phyloP scores from a whole-genome alignment of 2,329 filamentous ascomycete species.

The Beauveria medogensis region DNA sequence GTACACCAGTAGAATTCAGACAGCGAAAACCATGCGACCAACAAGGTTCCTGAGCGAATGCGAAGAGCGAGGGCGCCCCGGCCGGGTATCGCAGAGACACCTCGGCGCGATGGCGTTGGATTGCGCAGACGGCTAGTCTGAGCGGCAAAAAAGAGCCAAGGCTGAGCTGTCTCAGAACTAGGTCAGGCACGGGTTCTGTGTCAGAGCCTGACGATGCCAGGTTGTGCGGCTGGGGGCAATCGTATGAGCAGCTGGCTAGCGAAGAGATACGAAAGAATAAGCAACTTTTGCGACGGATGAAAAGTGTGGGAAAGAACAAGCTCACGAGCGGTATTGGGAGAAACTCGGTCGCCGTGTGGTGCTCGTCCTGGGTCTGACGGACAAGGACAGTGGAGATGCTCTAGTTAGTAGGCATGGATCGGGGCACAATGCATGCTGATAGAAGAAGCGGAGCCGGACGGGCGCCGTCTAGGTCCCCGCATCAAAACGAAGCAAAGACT shows the following conservation, averaged over 20 bases:
- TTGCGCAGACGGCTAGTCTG: background rate
- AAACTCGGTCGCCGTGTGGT: conserved; percentile 1
- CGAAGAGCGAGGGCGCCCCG: background rate
- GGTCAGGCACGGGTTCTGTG: background rate
- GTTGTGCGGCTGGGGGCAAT: background rate
- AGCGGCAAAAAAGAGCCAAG: background rate
- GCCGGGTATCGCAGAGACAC: background rate
- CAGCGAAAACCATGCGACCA: background rate
- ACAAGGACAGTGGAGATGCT: conserved; percentile 6
- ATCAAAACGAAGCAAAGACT: background rate
- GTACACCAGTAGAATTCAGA: background rate
- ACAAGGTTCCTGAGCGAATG: background rate
- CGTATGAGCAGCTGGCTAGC: background rate
- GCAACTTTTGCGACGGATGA: background rate
- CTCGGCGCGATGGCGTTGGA: background rate
- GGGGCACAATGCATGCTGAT: conserved; percentile 7
- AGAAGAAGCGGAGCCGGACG: conserved; percentile 9
- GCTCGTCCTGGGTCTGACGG: background rate
- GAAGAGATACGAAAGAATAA: background rate
- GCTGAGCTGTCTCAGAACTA: background rate
- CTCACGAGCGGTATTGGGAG: conserved; percentile 3
- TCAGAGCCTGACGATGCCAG: background rate
- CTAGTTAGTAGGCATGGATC: conserved; percentile 2
- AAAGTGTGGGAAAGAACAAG: conserved; percentile 1
- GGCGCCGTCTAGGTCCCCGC: background rate